Conservation (phyloP, 805 yeast species). For the Starmerella apis region DNA sequence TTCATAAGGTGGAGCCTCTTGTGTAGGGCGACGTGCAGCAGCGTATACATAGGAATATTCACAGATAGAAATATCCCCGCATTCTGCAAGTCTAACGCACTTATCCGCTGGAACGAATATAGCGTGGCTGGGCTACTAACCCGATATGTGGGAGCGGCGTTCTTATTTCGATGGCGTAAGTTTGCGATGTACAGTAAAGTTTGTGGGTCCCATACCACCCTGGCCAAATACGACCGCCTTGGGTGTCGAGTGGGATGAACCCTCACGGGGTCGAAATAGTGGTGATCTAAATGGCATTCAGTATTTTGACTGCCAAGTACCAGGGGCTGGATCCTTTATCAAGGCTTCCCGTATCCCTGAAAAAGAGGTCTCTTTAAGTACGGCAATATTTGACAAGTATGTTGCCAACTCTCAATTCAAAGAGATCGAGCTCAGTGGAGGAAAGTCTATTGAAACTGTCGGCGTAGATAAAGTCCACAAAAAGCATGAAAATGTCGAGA, state of each 20-base stretch:
- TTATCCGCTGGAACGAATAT: background rate
- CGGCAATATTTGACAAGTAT: conserved; percentile 46
- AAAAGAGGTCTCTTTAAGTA: conserved; percentile 31
- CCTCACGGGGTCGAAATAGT: conserved; percentile 56
- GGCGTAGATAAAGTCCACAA: conserved; percentile 53
- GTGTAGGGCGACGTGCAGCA: background rate
- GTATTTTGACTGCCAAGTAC: conserved; percentile 43
- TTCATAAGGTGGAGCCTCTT: background rate
- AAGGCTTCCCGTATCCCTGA: conserved; percentile 38
- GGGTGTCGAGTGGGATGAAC: conserved; percentile 84
- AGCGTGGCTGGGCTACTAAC: background rate
- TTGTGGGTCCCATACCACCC: conserved; percentile 46
- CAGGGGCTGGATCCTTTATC: conserved; percentile 52
- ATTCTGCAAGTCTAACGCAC: background rate
- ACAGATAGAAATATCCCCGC: background rate
- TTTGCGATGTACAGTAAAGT: conserved; percentile 50
- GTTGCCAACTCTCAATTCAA: conserved; percentile 29
- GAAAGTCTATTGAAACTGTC: conserved; percentile 47
- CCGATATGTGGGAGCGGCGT: conserved; percentile 16
- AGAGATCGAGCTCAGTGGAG: conserved; percentile 40
- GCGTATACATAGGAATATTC: too few relatives aligned
- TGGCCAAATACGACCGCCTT: conserved; percentile 52
- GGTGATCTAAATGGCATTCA: conserved; percentile 47
- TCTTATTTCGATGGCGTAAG: conserved; percentile 12
- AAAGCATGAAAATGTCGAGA: conserved; percentile 40